phyloP scores from a whole-genome alignment of 1,284 basidiomycete species.

The Mycosarcoma mackinlayi region DNA sequence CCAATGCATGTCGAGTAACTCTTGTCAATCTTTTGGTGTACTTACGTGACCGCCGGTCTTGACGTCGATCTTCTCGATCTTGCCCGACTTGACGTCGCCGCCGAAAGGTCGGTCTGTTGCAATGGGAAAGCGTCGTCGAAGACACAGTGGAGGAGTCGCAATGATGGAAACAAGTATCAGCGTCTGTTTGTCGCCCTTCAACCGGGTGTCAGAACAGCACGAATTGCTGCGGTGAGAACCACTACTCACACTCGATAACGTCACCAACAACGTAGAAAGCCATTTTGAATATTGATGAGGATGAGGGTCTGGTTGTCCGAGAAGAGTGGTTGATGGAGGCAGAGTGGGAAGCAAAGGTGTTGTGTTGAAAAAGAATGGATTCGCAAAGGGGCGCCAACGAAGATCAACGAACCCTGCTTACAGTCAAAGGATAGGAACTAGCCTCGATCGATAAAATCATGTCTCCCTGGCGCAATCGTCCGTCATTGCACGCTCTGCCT shows the following conservation, averaged over 20 bases:
- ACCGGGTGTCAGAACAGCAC: not conserved
- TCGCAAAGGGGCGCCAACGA: no score
- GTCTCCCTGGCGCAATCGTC: not conserved
- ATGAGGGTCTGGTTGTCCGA: not conserved
- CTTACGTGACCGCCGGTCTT: conserved; percentile 63
- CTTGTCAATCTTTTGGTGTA: no score
- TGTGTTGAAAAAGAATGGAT: no score
- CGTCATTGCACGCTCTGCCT: conserved; percentile 33
- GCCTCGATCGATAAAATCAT: conserved; percentile 31
- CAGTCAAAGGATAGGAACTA: conserved; percentile 3
- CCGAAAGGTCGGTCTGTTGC: conserved; percentile 63
- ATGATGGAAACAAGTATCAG: not conserved
- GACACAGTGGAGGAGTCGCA: not conserved
- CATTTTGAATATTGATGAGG: conserved; percentile 31
- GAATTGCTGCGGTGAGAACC: no score
- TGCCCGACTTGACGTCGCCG: conserved; percentile 60
- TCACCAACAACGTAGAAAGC: conserved; percentile 58
- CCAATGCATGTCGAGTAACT: no score
- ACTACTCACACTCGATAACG: conserved; percentile 55
- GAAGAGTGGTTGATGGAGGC: not conserved
- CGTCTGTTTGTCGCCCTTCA: not conserved
- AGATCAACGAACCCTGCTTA: conserved; percentile 13
- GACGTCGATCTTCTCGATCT: conserved; percentile 63
- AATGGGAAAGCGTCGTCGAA: not conserved
- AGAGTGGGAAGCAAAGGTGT: not conserved